These are phyloP conservation scores for Candida suzukii DNA, from an alignment of 805 yeast species.

Conservation along the genomic window DNA sequence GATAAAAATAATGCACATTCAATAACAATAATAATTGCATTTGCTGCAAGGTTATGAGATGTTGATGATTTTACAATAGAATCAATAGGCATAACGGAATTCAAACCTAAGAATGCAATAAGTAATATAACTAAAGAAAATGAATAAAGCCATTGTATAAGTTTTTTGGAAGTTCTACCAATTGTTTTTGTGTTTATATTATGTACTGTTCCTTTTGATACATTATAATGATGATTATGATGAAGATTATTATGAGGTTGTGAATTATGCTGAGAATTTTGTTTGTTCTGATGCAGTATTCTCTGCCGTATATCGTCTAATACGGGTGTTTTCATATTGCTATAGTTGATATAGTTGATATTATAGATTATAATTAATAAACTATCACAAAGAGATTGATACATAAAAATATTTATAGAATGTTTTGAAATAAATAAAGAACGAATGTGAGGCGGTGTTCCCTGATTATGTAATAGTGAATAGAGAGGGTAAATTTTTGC, in stretches of 20 bases:
- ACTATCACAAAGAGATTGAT: too few relatives aligned
- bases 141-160: constrained; percentile 36
- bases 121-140: constrained; percentile 34
- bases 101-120: constrained; percentile 44
- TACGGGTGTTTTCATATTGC: too few relatives aligned
- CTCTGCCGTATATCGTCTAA: too few relatives aligned
- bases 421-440: too few relatives aligned
- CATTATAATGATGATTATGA: neutral
- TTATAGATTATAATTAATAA: too few relatives aligned
- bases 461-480: too few relatives aligned
- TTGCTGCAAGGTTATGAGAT: constrained; percentile 57
- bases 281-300: too few relatives aligned
- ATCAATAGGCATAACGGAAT: constrained; percentile 74
- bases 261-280: neutral
- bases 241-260: neutral
- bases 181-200: constrained; percentile 9
- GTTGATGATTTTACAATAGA: constrained; percentile 54
- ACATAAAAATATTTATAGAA: too few relatives aligned
- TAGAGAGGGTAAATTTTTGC: too few relatives aligned
- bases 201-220: neutral
- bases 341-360: too few relatives aligned
- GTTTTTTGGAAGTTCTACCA: constrained; percentile 12
- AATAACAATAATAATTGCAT: constrained; percentile 72
- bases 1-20: constrained; percentile 57
- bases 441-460: too few relatives aligned